Evolutionary conservation across 805 yeast genomes (phyloP), one percentile per base, ranked within the genome.

Genomic region (Wickerhamiella allomyrinae): DNA sequence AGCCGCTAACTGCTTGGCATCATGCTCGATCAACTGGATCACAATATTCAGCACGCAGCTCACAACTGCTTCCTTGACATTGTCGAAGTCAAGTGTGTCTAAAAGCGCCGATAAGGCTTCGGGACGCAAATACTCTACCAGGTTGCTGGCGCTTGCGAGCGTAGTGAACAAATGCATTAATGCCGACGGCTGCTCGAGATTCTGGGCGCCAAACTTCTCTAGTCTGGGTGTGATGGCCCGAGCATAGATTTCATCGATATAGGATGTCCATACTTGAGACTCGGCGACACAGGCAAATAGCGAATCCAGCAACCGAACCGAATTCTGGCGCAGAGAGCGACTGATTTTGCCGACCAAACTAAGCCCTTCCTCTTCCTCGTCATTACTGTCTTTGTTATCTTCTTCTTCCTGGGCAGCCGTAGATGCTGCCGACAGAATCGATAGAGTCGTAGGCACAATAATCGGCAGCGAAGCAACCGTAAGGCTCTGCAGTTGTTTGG

Each of bases 121-220:
- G 40, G 60, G 59, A 42, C 68, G 68, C 35, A 84, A 59, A 45
- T 79, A 73, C 11, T 66, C 65, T 37, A 68, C 61, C 29, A 78
- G 65, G 19, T 63, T 62, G 5, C 65, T 62, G 24, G 61, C 56
- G 4, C 66, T 55, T 39, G 80, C 63, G 76, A 94, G 72, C 7
- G 70, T 62, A 6, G 74, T 59, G 52, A 89, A 70, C 8, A 85
- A 56, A 43, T 67, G 73, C 73, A 87, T 62, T 35, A 89, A 57
- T 0, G 94, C 71, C 0, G 96, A 85, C 0, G 89, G 78, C 52
- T 80, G 85, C 55, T 85, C 93, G 24, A 79, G 64, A 57, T 89
- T 91, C 52, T 81, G 94, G 33, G 63, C 69, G 3, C 79, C 79
- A 58, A 89, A 89, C 10, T 69, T 64, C 1, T 46, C 65, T 50